These are phyloP conservation scores for Boletus rubroflammeus DNA, from an alignment of 768 basidiomycete species.

Conservation along the genomic window DNA sequence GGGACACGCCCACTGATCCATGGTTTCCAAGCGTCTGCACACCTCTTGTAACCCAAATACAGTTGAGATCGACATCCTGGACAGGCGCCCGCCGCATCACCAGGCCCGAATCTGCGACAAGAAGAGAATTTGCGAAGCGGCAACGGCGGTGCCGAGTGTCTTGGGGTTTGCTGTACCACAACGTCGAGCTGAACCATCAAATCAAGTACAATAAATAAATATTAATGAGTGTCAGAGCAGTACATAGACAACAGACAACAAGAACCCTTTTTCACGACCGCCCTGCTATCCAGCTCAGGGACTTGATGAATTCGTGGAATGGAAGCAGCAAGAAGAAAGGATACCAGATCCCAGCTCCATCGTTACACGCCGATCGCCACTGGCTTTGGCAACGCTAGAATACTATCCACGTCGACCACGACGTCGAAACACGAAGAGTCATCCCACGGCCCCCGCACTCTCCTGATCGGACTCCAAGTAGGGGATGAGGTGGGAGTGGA, in stretches of 20 bases:
- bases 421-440: slow-evolving; percentile 45
- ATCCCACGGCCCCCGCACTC: slow-evolving; percentile 55
- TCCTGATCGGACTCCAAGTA: slow-evolving; percentile 15
- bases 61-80: not conserved
- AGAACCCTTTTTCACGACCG: not conserved
- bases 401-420: slow-evolving; percentile 43
- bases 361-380: slow-evolving; percentile 31
- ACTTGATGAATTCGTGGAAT: not conserved
- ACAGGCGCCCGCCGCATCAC: not conserved
- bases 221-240: not conserved
- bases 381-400: slow-evolving; percentile 47
- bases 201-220: too few species aligned
- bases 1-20: too few species aligned
- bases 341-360: not conserved
- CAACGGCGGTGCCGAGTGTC: not conserved
- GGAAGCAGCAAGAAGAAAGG: not conserved
- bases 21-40: too few species aligned
- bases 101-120: not conserved
- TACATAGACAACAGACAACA: not conserved
- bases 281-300: slow-evolving; percentile 3
- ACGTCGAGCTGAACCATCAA: not conserved
- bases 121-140: slow-evolving; percentile 4
- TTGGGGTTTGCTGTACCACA: not conserved
- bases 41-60: too few species aligned
- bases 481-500: slow-evolving; percentile 17